These are phyloP conservation scores for Paracoccidioides brasiliensis DNA, from an alignment of 2,329 filamentous ascomycete species.

Conservation along the genomic window DNA sequence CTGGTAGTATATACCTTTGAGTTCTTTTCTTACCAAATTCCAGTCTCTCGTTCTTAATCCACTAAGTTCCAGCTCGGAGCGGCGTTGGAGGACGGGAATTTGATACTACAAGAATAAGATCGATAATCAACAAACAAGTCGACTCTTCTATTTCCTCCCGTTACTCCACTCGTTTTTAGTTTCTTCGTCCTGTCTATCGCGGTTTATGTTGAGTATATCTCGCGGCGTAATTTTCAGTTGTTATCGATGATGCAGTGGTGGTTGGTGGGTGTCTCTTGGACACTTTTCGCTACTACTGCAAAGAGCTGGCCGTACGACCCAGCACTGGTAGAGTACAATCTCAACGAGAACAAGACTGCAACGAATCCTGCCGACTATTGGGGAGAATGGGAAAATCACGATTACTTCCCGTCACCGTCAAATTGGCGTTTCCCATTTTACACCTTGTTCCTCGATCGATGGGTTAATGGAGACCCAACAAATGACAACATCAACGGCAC, in stretches of 20 bases:
- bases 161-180: neutral
- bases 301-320: conserved; percentile 37
- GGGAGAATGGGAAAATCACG: conserved; percentile 42
- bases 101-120: neutral
- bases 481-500: conserved; percentile 53
- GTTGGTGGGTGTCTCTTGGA: conserved; percentile 16
- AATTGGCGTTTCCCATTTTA: conserved; percentile 57
- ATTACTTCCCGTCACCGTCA: conserved; percentile 41
- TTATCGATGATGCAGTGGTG: conserved; percentile 21
- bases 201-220: neutral
- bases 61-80: neutral
- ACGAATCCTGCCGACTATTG: conserved; percentile 45
- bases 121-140: neutral
- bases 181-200: neutral
- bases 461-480: conserved; percentile 50
- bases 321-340: conserved; percentile 41
- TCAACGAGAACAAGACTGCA: conserved; percentile 48
- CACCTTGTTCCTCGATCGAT: conserved; percentile 50
- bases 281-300: conserved; percentile 17
- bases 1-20: neutral
- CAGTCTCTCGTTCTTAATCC: neutral
- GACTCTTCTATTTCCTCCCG: neutral
- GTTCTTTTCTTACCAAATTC: neutral
- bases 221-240: neutral
- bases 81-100: neutral